Conservation (phyloP, 1,284 basidiomycete genomes). For the Anthracocystis panici-leucophaei region DNA sequence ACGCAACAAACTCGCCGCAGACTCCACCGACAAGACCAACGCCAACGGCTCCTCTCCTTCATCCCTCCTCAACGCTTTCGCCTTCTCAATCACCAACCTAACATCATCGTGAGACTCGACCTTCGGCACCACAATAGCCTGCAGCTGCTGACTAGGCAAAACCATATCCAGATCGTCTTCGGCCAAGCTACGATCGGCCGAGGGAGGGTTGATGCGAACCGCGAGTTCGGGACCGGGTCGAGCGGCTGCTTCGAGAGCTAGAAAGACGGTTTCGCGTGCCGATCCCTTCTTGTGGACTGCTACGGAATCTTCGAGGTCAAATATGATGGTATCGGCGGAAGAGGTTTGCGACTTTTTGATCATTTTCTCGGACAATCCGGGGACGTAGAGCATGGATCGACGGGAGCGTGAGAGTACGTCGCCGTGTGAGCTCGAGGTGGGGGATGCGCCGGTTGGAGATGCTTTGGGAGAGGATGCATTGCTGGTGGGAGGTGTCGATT, state of each 20-base stretch:
- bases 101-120: conserved; percentile 63
- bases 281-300: conserved; percentile 63
- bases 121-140: conserved; percentile 65
- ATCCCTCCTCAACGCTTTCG: conserved; percentile 26
- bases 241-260: conserved; percentile 55
- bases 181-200: conserved; percentile 34
- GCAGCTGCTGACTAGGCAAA: conserved; percentile 50
- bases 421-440: neutral
- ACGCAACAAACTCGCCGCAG: conserved; percentile 55
- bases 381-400: conserved; percentile 63
- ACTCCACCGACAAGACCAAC: conserved; percentile 64
- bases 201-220: conserved; percentile 68
- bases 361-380: conserved; percentile 66
- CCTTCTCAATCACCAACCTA: conserved; percentile 43
- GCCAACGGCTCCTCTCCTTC: conserved; percentile 25
- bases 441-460: neutral
- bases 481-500: neutral
- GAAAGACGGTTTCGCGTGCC: conserved; percentile 59
- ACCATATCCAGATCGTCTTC: conserved; percentile 63
- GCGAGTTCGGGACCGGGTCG: conserved; percentile 54
- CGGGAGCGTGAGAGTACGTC: conserved; percentile 35
- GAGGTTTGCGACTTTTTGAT: conserved; percentile 57
- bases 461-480: neutral
- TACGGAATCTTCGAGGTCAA: conserved; percentile 66
- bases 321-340: conserved; percentile 62